Evolutionary conservation across 768 basidiomycete genomes (phyloP).

Genomic region (Leccinum imitatum): DNA sequence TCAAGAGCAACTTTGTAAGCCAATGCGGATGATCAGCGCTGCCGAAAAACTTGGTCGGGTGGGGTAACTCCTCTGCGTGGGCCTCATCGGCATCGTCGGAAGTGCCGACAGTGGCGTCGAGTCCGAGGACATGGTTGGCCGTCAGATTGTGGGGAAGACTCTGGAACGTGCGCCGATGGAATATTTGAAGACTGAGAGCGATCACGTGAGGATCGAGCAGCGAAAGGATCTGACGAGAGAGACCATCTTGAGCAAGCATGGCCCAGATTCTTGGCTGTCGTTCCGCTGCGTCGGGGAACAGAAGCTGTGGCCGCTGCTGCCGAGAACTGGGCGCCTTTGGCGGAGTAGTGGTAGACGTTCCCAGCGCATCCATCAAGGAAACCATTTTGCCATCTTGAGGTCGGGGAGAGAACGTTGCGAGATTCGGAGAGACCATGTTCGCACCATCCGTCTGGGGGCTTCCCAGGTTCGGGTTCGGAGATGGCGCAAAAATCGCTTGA

Average conservation of each 20-base stretch:
- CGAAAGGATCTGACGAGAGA: conserved; percentile 66
- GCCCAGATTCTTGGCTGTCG: conserved; percentile 44
- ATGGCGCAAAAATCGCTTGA: conserved; percentile 51
- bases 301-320: conserved; percentile 25
- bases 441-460: conserved; percentile 18
- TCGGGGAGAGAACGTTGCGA: conserved; percentile 53
- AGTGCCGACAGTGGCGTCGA: conserved; percentile 21
- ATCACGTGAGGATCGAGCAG: conserved; percentile 60
- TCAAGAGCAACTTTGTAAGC: conserved; percentile 70
- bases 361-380: conserved; percentile 49
- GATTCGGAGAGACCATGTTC: conserved; percentile 39
- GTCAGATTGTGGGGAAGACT: conserved; percentile 54
- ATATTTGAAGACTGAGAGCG: conserved; percentile 60
- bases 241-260: conserved; percentile 59
- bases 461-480: conserved; percentile 41
- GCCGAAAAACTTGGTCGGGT: conserved; percentile 53
- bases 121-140: conserved; percentile 41
- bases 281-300: conserved; percentile 23
- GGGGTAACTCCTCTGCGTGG: conserved; percentile 9
- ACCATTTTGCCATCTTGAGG: conserved; percentile 44
- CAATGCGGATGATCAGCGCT: conserved; percentile 74
- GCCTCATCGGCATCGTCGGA: conserved; percentile 7
- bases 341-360: conserved; percentile 21
- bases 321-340: conserved; percentile 25
- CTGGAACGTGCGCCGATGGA: conserved; percentile 56